phyloP scores from a whole-genome alignment of 768 basidiomycete genomes.

The Cystobasidium tubakii region DNA sequence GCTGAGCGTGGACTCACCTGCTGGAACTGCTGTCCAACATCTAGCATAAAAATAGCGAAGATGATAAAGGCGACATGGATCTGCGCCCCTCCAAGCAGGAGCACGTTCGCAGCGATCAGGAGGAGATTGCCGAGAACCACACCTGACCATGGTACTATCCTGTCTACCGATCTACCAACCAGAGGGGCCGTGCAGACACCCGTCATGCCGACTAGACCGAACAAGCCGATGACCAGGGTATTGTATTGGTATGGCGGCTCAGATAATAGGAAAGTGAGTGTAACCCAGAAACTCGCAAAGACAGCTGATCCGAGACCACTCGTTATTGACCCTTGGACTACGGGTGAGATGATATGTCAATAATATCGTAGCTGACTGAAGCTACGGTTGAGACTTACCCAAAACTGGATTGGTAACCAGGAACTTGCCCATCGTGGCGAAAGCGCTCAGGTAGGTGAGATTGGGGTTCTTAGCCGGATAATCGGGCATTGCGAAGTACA shows the following conservation, averaged over 20 bases:
- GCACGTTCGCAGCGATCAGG: constrained; percentile 2
- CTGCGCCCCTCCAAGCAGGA: constrained; percentile 10
- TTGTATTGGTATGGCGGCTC: constrained; percentile 67
- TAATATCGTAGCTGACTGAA: constrained; percentile 54
- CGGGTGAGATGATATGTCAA: too few relatives aligned
- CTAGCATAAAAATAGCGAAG: constrained; percentile 18
- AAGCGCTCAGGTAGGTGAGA: constrained; percentile 63
- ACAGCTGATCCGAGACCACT: background rate
- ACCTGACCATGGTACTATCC: constrained; percentile 70
- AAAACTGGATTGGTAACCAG: constrained; percentile 48
- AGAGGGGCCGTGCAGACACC: constrained; percentile 66
- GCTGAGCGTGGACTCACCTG: too few relatives aligned
- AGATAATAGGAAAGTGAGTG: constrained; percentile 67
- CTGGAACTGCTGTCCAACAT: constrained; percentile 31
- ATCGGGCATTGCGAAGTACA: constrained; percentile 69
- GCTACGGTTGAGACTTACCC: background rate
- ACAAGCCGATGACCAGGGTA: constrained; percentile 64
- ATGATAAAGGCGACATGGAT: constrained; percentile 21
- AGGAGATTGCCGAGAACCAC: constrained; percentile 57
- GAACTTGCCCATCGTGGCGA: constrained; percentile 60
- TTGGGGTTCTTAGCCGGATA: constrained; percentile 64
- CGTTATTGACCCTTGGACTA: constrained; percentile 30
- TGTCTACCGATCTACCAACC: constrained; percentile 64
- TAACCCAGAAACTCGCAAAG: constrained; percentile 38
- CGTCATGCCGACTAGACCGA: constrained; percentile 64